Base-by-base conservation (phyloP, 352 stramenopile genomes). In the Pythium chondricola region DNA sequence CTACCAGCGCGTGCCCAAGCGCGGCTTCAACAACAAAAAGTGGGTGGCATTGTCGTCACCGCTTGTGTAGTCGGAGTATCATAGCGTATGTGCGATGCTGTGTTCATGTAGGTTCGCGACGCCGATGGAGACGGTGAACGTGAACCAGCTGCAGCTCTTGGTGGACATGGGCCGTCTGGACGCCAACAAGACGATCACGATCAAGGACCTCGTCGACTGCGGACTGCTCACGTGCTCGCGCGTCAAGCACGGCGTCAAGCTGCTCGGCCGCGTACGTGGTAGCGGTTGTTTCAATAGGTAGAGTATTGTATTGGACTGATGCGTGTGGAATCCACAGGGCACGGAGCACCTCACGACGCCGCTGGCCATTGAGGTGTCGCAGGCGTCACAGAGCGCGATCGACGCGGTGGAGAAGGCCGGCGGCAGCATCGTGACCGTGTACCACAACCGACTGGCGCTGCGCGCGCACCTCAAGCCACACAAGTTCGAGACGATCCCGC, bases 1-100 rank as follows among this genome's bases (percentile, higher is more conserved):
- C 45, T 97, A 98, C 74, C 92, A 97, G 65, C 81, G 88, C 36
- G 61, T 99, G 33, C 97, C 97, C 27, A 99, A 99, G 80, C 88
- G 94, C 32, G 97, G 96, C 48, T 99, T 99, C 71, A 99, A 99
- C 69, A 93, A 93, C 60, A 88, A 85, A 64, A 58, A 54, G 36
- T n/a, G n/a, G n/a, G n/a, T n/a, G n/a, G n/a, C n/a, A n/a, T n/a
- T n/a, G n/a, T n/a, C n/a, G n/a, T n/a, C n/a, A n/a, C n/a, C n/a
- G n/a, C n/a, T n/a, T n/a, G n/a, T n/a, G n/a, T n/a, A n/a, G n/a
- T n/a, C n/a, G n/a, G n/a, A n/a, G n/a, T n/a, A n/a, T n/a, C n/a
- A n/a, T n/a, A n/a, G n/a, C n/a, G n/a, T n/a, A n/a, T n/a, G n/a
- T n/a, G n/a, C n/a, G n/a, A n/a, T n/a, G n/a, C n/a, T n/a, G n/a